Conservation (phyloP, 2,329 filamentous ascomycete genomes). For the Rasamsonia emersonii region DNA sequence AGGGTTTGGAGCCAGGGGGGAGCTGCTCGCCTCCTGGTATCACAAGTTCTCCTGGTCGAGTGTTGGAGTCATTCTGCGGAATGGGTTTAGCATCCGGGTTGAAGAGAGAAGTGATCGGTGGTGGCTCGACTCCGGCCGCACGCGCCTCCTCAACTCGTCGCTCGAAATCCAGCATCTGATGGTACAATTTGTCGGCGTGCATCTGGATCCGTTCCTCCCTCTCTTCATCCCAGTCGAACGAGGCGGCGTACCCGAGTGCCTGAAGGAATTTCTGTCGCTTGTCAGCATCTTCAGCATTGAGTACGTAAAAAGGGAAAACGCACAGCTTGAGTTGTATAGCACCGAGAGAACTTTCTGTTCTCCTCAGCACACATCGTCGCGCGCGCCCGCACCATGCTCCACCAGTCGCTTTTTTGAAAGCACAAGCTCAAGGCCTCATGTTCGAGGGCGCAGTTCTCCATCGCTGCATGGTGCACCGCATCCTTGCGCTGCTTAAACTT, state of each 20-base stretch:
- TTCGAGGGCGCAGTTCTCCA: slow-evolving; percentile 89
- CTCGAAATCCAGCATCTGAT: slow-evolving; percentile 79
- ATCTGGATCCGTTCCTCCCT: slow-evolving; percentile 87
- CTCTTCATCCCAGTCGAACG: slow-evolving; percentile 53
- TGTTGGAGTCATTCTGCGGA: slow-evolving; percentile 6
- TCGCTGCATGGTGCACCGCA: slow-evolving; percentile 67
- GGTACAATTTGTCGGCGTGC: slow-evolving; percentile 86
- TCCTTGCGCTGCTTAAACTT: slow-evolving; percentile 75
- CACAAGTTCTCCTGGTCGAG: slow-evolving; percentile 17
- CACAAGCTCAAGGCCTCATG: slow-evolving; percentile 77
- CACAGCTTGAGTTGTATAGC: slow-evolving; percentile 81
- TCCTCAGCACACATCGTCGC: slow-evolving; percentile 75
- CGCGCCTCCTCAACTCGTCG: slow-evolving; percentile 55
- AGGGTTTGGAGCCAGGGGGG: slow-evolving; percentile 26
- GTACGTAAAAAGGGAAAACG: slow-evolving; percentile 17
- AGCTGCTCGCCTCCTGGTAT: slow-evolving; percentile 29
- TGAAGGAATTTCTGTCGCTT: slow-evolving; percentile 66
- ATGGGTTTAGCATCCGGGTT: slow-evolving; percentile 24
- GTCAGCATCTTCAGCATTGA: slow-evolving; percentile 4
- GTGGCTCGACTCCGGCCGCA: slow-evolving; percentile 33
- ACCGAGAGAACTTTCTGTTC: slow-evolving; percentile 70
- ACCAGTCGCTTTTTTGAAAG: slow-evolving; percentile 62
- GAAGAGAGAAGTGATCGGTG: slow-evolving; percentile 37
- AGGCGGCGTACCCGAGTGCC: slow-evolving; percentile 75
- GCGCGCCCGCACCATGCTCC: slow-evolving; percentile 43